Base-by-base conservation (phyloP, 2,329 filamentous ascomycete genomes). In the Talaromyces pinophilus region DNA sequence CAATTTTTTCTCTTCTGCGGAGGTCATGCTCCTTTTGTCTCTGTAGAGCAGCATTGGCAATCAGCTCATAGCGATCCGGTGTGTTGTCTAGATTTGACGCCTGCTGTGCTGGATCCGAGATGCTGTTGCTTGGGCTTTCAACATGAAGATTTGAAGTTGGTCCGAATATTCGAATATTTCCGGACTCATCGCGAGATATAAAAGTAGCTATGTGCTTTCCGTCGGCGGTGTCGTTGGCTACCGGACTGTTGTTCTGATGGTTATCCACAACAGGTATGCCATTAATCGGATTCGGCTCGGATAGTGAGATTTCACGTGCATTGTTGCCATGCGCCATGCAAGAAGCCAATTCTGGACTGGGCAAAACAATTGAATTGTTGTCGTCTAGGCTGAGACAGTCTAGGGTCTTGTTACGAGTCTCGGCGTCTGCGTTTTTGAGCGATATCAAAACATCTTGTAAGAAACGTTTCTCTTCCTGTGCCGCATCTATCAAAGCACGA, bases 11-110 rank as follows among this genome's bases (percentile, higher is more conserved):
- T 46, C 44, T 46, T 46, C 44, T 22, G 13, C 65, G 68, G 35
- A 71, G 66, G 6, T 69, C 66, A 33, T 69, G 67, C 22, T 71
- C 71, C 19, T 67, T 63, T 38, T 72, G 70, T 19, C 71, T 65
- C 42, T 72, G 68, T 11, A 71, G 40, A 35, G 69, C 67, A 35
- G 70, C 71, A 61, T 66, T 72, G 6, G 71, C 71, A 42, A 72
- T 70, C 19, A 72, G 48, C 38, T 71, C 69, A 60, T 71, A 70
- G 42, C 71, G 44, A 19, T 46, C 7, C 3, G n/a, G 44, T 11
- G 44, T 8, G 10, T 46, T 46, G 44, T 22, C 44, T 22, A 46
- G 3, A n/a, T 19, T 46, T 46, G 8, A 22, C 19, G n/a, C 7
- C 5, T 22, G n/a, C n/a, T 46, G 44, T 11, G 44, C 44, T 46